Base-by-base conservation (phyloP, 192 early-diverging fungal species). In the Rhizoclosmatium globosum region DNA sequence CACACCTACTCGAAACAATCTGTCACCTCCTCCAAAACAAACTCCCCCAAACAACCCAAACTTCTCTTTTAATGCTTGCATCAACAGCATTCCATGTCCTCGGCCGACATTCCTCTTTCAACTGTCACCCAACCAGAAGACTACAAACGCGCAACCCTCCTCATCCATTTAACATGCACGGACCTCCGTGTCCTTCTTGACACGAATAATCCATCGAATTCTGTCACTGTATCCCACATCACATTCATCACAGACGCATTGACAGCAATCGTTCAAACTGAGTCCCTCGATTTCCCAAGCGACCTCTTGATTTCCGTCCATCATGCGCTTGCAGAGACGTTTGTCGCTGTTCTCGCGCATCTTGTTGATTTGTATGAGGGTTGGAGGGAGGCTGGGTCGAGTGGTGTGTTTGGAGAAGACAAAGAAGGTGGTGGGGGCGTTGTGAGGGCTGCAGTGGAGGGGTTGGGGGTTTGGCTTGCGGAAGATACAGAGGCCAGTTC, bases 151-250 rank as follows among this genome's bases (percentile, higher is more conserved):
- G 64, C 57, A 38, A 39, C 74, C 2, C 47, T 76, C 19, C 47
- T 76, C 4, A 53, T 76, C 46, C 60, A 66, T 21, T 64, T 66
- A 17, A 45, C 64, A 42, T 76, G 74, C 64, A 67, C 60, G 15
- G 74, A 76, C n/a, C 61, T 76, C 50, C 74, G 74, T 23, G 74
- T 76, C 9, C 42, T 44, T 48, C 64, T 76, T 3, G 74, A 76
- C 41, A 74, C 39, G 57, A 62, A 74, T 9, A 23, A 11, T 11
- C 19, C 2, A n/a, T 53, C 69, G 3, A 46, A 2, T 48, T 4
- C 74, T 9, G n/a, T 56, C 9, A 7, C 39, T 15, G 23, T 67
- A 41, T 67, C 64, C 23, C 64, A 66, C 64, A 39, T 67, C 6
- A 21, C 15, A 31, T 62, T 76, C 15, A 61, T 76, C 50, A 19